Evolutionary conservation across 371 early-diverging fungal genomes (phyloP), one percentile per base, ranked within the genome.

Genomic region (Apophysomyces sp.): DNA sequence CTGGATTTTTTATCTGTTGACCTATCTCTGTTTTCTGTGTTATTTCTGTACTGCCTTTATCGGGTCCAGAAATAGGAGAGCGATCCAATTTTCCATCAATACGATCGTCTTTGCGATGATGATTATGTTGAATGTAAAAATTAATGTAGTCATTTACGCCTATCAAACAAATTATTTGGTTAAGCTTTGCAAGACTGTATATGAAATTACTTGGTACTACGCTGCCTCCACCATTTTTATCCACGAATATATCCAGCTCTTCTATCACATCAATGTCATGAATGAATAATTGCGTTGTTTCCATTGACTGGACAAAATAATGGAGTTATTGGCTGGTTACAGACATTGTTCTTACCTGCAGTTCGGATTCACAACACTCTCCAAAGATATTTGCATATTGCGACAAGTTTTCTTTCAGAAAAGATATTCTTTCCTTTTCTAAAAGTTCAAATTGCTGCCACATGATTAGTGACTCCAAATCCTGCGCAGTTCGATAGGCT

Each of bases 41-140:
- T 16, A 3, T 21, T 1, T 8, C 11, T 6, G 4, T 4, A 21
- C 21, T 21, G 24, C n/a, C 9, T 5, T n/a, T 6, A 4, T 44
- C 49, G 4, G 9, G n/a, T 9, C 24, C 18, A 21, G n/a, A n/a
- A 11, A 2, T 44, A 3, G 49, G 11, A 44, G 49, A 21, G 8
- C 21, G 24, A 21, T 21, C 15, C 88, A 78, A 30, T 9, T 63
- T 15, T 32, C 77, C 18, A 79, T 82, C 24, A 84, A 83, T 11
- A 65, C 73, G 5, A 76, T 85, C 74, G 83, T 87, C 8, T 88
- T 78, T 60, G 82, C 80, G 44, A 76, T 86, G 7, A 73, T 82
- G 60, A 80, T 80, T 29, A 78, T 80, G 52, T 72, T 89, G 63
- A 86, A 86, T 52, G 90, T 44, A 44, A 21, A 44, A 18, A 9